Evolutionary conservation across 208 protist species (phyloP).

Genomic region (Leptomonas pyrrhocoris): DNA sequence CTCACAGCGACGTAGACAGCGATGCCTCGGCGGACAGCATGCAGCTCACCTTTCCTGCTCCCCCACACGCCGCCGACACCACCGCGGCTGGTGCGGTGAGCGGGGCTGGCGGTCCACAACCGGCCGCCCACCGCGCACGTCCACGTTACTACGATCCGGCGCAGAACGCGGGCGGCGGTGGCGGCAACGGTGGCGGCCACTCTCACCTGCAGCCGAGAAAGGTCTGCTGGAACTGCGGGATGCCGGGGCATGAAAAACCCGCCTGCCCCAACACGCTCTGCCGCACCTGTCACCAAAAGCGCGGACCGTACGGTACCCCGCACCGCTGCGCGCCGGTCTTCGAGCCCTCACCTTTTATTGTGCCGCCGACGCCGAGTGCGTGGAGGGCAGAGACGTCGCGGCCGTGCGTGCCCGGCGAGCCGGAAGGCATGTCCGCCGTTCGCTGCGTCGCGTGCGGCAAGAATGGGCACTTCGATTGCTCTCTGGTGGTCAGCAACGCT

Average conservation of each 20-base stretch:
- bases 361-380: constrained; percentile 20
- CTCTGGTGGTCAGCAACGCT: constrained; percentile 8
- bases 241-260: constrained; percentile 81
- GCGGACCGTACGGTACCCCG: constrained; percentile 33
- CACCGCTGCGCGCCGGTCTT: constrained; percentile 43
- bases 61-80: not conserved
- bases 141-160: constrained; percentile 73
- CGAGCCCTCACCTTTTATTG: constrained; percentile 57
- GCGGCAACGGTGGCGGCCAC: constrained; percentile 17
- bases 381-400: constrained; percentile 22
- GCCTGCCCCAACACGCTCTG: constrained; percentile 80
- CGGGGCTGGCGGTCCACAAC: not conserved
- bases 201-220: constrained; percentile 33
- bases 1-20: constrained; percentile 6
- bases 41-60: not conserved
- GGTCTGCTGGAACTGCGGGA: constrained; percentile 87
- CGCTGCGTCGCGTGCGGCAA: constrained; percentile 64
- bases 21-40: constrained; percentile 4
- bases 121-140: constrained; percentile 12
- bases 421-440: constrained; percentile 49
- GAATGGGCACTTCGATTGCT: constrained; percentile 78
- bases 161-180: constrained; percentile 31
- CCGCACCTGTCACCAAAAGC: constrained; percentile 62
- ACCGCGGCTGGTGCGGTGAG: not conserved
- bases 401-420: constrained; percentile 11